Evolutionary conservation across 2,329 filamentous ascomycete genomes (phyloP).

Genomic region (Escovopsis sp.): DNA sequence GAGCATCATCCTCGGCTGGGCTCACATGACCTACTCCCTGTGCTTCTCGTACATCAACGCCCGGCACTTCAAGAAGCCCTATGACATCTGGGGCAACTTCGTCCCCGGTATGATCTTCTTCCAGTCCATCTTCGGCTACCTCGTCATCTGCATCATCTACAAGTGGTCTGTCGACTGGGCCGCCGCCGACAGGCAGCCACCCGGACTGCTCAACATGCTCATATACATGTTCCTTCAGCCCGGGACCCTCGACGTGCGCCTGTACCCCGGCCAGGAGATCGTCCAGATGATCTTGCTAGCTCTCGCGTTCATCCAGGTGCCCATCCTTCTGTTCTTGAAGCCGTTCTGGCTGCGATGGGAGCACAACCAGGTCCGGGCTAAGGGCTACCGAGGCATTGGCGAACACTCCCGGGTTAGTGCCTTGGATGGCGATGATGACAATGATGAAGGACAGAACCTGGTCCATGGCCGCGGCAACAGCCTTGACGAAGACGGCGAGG

Average conservation of each 20-base stretch:
- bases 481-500: constrained; percentile 56
- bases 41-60: constrained; percentile 89
- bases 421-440: constrained; percentile 74
- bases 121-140: constrained; percentile 95
- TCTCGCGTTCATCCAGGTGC: constrained; percentile 74
- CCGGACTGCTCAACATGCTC: constrained; percentile 92
- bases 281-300: constrained; percentile 71
- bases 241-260: constrained; percentile 53
- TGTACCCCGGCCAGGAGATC: constrained; percentile 63
- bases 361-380: constrained; percentile 73
- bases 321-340: constrained; percentile 84
- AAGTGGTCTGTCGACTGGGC: constrained; percentile 92
- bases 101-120: constrained; percentile 98
- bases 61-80: constrained; percentile 81
- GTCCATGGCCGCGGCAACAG: constrained; percentile 45
- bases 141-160: constrained; percentile 87
- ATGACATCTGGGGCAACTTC: constrained; percentile 97
- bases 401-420: constrained; percentile 81
- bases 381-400: constrained; percentile 86
- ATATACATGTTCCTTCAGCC: constrained; percentile 99
- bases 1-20: constrained; percentile 93
- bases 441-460: constrained; percentile 48
- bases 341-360: constrained; percentile 90
- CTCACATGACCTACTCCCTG: constrained; percentile 96
- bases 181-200: constrained; percentile 48